Conservation (phyloP, 129 eudicot species). For the Lactuca saligna region DNA sequence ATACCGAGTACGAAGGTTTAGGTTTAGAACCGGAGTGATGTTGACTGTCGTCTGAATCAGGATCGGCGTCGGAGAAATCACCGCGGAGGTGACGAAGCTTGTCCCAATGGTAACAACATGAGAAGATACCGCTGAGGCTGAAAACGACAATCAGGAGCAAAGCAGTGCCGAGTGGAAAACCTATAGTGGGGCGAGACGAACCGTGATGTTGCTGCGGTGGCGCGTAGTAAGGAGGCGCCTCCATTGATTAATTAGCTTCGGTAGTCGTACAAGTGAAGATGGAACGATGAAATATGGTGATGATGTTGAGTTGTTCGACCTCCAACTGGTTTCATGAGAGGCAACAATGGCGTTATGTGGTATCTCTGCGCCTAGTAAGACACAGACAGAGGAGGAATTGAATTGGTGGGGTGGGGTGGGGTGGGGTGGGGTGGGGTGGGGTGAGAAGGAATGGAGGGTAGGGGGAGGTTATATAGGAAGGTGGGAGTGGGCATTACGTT, state of each 20-base stretch:
- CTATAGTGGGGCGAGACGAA: constrained; percentile 69
- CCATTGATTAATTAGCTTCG: constrained; percentile 1
- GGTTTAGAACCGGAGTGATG: constrained; percentile 46
- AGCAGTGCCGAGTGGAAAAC: constrained; percentile 88
- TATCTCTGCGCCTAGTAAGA: constrained; percentile 13
- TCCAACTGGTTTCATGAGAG: constrained; percentile 13
- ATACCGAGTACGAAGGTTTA: constrained; percentile 51
- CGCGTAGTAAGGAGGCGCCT: constrained; percentile 49
- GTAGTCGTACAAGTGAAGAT: background rate
- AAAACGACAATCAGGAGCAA: constrained; percentile 71
- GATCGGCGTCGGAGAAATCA: constrained; percentile 45
- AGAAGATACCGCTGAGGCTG: constrained; percentile 78
- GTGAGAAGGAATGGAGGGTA: constrained; percentile 7
- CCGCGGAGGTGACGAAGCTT: constrained; percentile 62
- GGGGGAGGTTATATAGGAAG: constrained; percentile 21
- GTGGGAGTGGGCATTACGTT: constrained; percentile 23
- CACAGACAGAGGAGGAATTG: background rate
- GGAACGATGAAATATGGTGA: background rate
- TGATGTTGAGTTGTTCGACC: background rate
- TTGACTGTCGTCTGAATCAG: constrained; percentile 30
- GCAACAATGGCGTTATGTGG: constrained; percentile 12
- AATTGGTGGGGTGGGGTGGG: background rate
- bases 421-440: background rate
- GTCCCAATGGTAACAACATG: constrained; percentile 96
- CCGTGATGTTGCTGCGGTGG: constrained; percentile 45